phyloP scores from a whole-genome alignment of 2,329 filamentous ascomycete species.

The Aaosphaeria pasadenensis region DNA sequence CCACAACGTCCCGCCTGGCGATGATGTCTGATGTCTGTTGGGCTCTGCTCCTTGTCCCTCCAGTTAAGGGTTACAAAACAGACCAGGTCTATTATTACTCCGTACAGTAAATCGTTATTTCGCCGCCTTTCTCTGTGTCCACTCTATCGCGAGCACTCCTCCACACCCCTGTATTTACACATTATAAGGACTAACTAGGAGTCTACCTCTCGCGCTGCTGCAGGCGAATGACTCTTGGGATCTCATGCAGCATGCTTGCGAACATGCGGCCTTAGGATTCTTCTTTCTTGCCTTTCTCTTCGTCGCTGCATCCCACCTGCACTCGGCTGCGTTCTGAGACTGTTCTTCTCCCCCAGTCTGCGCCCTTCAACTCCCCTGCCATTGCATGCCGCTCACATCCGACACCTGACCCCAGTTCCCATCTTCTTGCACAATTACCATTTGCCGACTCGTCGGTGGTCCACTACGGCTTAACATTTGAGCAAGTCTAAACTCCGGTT shows the following conservation, averaged over 20 bases:
- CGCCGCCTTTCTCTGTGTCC: background rate
- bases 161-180: background rate
- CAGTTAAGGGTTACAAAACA: no score
- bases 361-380: background rate
- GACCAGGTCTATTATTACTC: no score
- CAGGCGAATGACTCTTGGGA: constrained; percentile 3
- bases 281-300: background rate
- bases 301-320: background rate
- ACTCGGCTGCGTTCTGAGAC: background rate
- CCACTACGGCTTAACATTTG: no score
- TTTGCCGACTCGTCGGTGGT: no score
- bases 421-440: no score
- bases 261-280: background rate
- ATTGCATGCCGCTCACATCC: background rate
- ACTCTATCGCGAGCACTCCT: background rate
- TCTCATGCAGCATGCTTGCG: no score
- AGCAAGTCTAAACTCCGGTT: no score
- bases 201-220: constrained; percentile 1
- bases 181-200: background rate
- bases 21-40: background rate
- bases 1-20: background rate
- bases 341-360: background rate
- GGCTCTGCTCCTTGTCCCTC: background rate
- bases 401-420: background rate
- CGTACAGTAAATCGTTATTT: no score